Evolutionary conservation across 2,329 filamentous ascomycete species (phyloP), one percentile per base, ranked within the genome.

Genomic region (Blastomyces emzantsi): DNA sequence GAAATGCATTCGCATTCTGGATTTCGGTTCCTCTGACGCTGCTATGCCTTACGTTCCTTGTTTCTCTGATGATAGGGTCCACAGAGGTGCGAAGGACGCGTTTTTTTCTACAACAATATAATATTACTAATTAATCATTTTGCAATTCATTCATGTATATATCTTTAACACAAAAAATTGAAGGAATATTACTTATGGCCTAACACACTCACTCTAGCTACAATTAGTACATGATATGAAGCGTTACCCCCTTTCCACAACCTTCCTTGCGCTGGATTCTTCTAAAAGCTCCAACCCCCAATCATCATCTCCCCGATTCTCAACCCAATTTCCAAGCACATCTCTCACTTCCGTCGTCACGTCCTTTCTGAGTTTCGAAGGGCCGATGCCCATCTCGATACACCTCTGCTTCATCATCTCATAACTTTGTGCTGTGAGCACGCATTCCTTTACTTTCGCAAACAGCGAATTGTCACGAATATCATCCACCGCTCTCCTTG

Each of bases 271-370:
- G 6, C 19, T 64, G 71, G 74, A 59, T 70, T 73, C 73, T 55
- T 69, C 49, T 30, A 75, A 63, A 30, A 74, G 74, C 22, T 72
- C 69, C 63, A 77, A 67, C 1, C 69, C 70, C 76, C 76, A 78
- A 33, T 61, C 59, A 62, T 73, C 76, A 67, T 78, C 76, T 3
- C 75, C 74, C 1, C 64, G 25, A 67, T 78, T 78, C 15, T 71
- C 68, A 51, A 73, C 61, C 76, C 76, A 78, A 15, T 73, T 74
- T 45, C 68, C 69, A 17, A 78, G 67, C 28, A 72, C 69, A 9
- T 62, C 25, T 64, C 71, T 76, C 3, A 74, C 70, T 57, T 75
- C 73, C 33, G 57, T 63, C 33, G 74, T 69, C 17, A 73, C 75
- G 9, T 60, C 43, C 25, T 47, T 41, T 49, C 68, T 45, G 15